phyloP scores from a whole-genome alignment of 768 basidiomycete genomes.

The Lactarius tabidus region DNA sequence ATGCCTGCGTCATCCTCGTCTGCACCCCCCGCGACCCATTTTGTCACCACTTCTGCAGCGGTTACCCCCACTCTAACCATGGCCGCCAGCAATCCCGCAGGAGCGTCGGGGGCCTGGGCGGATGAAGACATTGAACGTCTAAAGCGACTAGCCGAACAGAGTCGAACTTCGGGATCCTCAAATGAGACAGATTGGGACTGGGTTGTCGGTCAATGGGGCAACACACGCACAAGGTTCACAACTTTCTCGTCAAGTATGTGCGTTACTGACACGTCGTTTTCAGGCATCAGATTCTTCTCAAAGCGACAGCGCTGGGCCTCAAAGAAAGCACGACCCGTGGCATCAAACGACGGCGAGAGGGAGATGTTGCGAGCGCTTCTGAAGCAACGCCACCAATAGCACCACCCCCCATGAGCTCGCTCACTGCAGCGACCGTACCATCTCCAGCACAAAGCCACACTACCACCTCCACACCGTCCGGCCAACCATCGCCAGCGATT shows the following conservation, averaged over 20 bases:
- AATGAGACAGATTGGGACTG: slow-evolving; percentile 76
- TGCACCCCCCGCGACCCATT: slow-evolving; percentile 26
- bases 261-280: background rate
- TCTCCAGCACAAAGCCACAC: slow-evolving; percentile 25
- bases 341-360: slow-evolving; percentile 54
- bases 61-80: slow-evolving; percentile 22
- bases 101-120: slow-evolving; percentile 72
- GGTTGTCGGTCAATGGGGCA: slow-evolving; percentile 70
- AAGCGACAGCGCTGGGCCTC: slow-evolving; percentile 72
- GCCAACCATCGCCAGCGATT: slow-evolving; percentile 25
- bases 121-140: slow-evolving; percentile 72
- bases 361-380: slow-evolving; percentile 13
- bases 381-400: slow-evolving; percentile 11
- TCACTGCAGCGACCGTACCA: slow-evolving; percentile 12
- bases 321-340: slow-evolving; percentile 70
- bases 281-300: slow-evolving; percentile 80
- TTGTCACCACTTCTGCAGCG: slow-evolving; percentile 15
- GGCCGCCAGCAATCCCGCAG: slow-evolving; percentile 30
- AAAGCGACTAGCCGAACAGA: slow-evolving; percentile 65
- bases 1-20: slow-evolving; percentile 30
- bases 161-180: slow-evolving; percentile 40
- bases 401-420: slow-evolving; percentile 17
- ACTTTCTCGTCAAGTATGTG: background rate
- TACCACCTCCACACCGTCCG: slow-evolving; percentile 20
- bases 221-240: slow-evolving; percentile 62